These are phyloP conservation scores for Cajanus cajan DNA, from an alignment of 306 rosid genomes.

Conservation along the genomic window DNA sequence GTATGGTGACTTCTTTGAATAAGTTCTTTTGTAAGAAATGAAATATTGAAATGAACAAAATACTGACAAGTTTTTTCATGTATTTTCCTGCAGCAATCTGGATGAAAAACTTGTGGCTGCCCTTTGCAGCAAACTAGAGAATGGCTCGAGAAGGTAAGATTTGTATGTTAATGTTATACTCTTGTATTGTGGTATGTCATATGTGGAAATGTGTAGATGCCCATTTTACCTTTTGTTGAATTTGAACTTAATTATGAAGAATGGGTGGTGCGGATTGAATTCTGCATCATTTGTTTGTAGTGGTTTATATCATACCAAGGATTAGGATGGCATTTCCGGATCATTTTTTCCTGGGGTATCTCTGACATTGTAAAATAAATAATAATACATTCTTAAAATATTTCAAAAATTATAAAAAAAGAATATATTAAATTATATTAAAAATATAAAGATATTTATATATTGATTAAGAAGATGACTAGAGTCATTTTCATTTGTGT, in stretches of 20 bases:
- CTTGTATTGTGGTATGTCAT: not conserved
- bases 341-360: not conserved
- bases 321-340: not conserved
- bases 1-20: not conserved
- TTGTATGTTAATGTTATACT: not conserved
- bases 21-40: not conserved
- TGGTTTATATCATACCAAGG: not conserved
- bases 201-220: not conserved
- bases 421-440: too few relatives aligned
- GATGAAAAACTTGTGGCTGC: conserved; percentile 97
- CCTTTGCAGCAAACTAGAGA: conserved; percentile 61
- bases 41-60: not conserved
- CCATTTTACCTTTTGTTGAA: not conserved
- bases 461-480: too few relatives aligned
- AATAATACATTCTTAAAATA: not conserved
- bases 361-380: not conserved
- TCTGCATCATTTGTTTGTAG: not conserved
- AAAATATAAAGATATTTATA: too few relatives aligned
- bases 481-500: too few relatives aligned
- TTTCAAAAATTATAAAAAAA: too few relatives aligned
- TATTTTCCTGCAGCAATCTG: conserved; percentile 58
- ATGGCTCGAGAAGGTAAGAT: conserved; percentile 59
- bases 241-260: not conserved
- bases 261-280: not conserved
- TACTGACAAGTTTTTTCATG: conserved; percentile 17